Percentiles rank a stretch among this genome's conserved stretches.
Conservation (phyloP, 371 early-diverging fungal species). For the Mortierella sp. region DNA sequence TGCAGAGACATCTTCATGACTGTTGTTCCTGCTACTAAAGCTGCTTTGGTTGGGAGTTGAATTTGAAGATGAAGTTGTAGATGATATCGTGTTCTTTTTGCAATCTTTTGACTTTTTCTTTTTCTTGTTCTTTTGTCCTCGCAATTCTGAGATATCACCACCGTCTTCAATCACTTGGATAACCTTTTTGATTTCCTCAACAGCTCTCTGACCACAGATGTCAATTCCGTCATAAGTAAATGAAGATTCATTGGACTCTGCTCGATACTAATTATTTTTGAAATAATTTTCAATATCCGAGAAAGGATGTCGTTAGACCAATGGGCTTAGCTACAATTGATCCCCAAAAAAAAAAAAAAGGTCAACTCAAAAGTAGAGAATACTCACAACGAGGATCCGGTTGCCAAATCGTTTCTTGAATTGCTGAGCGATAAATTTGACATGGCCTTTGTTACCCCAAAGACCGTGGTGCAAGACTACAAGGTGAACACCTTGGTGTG, state of each 20-base stretch:
- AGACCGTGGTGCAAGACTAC: conserved; percentile 45
- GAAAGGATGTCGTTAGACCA: neutral
- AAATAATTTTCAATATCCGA: neutral
- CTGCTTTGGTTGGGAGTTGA: conserved; percentile 1
- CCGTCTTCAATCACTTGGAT: conserved; percentile 49
- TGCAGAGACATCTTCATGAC: neutral
- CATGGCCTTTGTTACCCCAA: conserved; percentile 49
- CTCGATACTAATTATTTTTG: conserved; percentile 34
- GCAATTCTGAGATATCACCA: conserved; percentile 40
- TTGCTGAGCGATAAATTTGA: conserved; percentile 48
- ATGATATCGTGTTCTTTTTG: conserved; percentile 3
- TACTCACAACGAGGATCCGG: conserved; percentile 47
- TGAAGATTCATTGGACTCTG: conserved; percentile 49
- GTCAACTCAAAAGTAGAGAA: neutral
- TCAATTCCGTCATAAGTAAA: conserved; percentile 50
- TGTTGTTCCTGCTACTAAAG: conserved; percentile 16
- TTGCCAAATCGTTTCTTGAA: conserved; percentile 50
- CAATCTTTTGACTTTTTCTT: neutral
- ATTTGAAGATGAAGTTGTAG: neutral
- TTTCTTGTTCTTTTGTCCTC: conserved; percentile 40
- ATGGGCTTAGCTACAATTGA: neutral
- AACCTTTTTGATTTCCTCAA: conserved; percentile 43
- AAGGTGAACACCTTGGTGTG: conserved; percentile 43
- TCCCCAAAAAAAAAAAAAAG: neutral
- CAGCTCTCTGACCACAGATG: conserved; percentile 42